A percentile compares a stretch with the other conserved stretches of the same genome.
phyloP scores from a whole-genome alignment of 495 filamentous ascomycete genomes.

The Terfezia claveryi region DNA sequence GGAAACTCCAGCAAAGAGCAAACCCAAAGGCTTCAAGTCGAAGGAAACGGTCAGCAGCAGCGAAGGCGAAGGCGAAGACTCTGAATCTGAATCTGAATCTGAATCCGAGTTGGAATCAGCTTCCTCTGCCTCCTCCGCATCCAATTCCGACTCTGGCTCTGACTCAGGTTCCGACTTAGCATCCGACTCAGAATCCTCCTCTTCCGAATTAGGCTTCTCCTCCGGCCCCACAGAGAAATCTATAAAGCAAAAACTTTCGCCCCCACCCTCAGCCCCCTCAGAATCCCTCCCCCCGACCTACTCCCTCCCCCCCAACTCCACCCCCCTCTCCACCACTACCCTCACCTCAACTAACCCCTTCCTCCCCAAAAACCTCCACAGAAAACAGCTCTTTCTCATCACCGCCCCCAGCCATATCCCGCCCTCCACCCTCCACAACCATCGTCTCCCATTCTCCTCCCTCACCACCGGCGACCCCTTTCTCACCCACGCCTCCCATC shows the following conservation, averaged over 20 bases:
- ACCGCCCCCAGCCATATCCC: background rate
- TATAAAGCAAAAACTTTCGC: background rate
- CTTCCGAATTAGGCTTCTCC: background rate
- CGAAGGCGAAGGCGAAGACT: background rate
- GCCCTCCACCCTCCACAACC: background rate
- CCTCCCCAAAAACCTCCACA: background rate
- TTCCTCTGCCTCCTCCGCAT: background rate
- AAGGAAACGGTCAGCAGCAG: background rate
- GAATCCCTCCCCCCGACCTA: background rate
- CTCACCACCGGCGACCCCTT: background rate
- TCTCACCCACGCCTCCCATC: background rate
- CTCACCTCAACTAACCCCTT: background rate
- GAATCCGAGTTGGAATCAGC: too few relatives aligned
- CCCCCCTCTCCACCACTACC: background rate
- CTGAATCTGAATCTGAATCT: too few relatives aligned
- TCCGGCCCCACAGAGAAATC: too few relatives aligned
- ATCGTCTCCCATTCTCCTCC: background rate
- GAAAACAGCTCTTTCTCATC: background rate
- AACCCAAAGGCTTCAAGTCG: too few relatives aligned
- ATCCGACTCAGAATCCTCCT: background rate
- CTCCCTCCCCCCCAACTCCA: background rate
- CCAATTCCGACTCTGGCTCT: background rate
- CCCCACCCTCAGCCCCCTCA: background rate
- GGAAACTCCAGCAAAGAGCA: too few relatives aligned
- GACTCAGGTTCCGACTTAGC: background rate